A percentile compares a stretch with the other conserved stretches of the same genome.
Evolutionary conservation across 148 eudicot genomes (phyloP).

Genomic region (Chenopodium berlandieri): DNA sequence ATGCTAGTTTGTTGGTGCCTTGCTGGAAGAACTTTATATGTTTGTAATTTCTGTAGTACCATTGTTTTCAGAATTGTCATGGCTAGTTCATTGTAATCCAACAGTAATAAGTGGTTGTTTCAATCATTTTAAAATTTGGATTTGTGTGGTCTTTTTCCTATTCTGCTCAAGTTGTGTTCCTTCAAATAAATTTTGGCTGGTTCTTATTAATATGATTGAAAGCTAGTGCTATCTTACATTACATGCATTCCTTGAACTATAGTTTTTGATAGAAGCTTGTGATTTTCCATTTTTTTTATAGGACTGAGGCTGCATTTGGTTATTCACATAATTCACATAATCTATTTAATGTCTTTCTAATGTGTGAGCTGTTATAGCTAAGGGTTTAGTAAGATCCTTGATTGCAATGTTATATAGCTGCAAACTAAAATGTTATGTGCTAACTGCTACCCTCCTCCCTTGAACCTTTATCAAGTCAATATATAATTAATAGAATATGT

Average conservation of each 20-base stretch:
- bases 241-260: too few species aligned
- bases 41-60: not conserved
- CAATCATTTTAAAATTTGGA: not conserved
- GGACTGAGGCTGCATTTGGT: not conserved
- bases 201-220: conserved; percentile 2
- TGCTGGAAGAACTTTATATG: not conserved
- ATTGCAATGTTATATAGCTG: not conserved
- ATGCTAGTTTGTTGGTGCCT: not conserved
- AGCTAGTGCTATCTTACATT: not conserved
- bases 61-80: not conserved
- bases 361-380: not conserved
- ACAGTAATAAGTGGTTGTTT: not conserved
- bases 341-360: not conserved
- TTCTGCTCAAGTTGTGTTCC: not conserved
- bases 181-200: not conserved
- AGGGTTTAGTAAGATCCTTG: not conserved
- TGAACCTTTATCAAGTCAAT: not conserved
- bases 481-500: not conserved
- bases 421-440: not conserved
- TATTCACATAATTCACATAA: too few species aligned
- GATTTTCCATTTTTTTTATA: not conserved
- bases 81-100: not conserved
- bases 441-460: not conserved
- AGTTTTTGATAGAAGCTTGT: not conserved
- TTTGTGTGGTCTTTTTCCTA: not conserved